phyloP scores from a whole-genome alignment of 176 grass and related monocot species.

The Carex littledalei region DNA sequence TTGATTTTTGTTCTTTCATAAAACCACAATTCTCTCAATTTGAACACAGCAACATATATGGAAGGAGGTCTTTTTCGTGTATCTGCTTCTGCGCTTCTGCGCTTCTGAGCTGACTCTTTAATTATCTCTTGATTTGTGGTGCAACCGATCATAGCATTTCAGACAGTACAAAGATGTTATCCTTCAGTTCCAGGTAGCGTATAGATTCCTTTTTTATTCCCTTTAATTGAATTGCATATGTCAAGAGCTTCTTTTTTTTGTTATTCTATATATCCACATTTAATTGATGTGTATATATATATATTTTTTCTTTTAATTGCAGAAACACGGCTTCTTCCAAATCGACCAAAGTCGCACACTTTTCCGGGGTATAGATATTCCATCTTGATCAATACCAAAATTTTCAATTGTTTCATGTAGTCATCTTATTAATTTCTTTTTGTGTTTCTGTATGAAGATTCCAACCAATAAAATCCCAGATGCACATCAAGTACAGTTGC shows the following conservation, averaged over 20 bases:
- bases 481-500: constrained; percentile 33
- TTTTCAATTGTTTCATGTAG: not conserved
- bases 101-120: not conserved
- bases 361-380: constrained; percentile 24
- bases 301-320: constrained; percentile 3
- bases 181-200: constrained; percentile 52
- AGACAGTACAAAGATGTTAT: constrained; percentile 40
- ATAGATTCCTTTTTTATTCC: not conserved
- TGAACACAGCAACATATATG: not conserved
- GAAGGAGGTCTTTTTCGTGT: not conserved
- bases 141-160: not conserved
- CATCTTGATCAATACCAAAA: not conserved
- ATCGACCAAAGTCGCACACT: constrained; percentile 33
- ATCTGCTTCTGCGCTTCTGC: not conserved
- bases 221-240: not conserved
- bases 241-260: not conserved
- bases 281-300: not conserved
- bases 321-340: constrained; percentile 14
- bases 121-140: not conserved
- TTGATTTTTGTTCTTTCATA: not conserved
- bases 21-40: not conserved
- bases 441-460: constrained; percentile 19
- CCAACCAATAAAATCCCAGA: constrained; percentile 32
- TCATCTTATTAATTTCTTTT: not conserved
- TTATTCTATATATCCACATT: not conserved